Evolutionary conservation across 192 early-diverging fungal genomes (phyloP).

Genomic region (Lobosporangium transversale): DNA sequence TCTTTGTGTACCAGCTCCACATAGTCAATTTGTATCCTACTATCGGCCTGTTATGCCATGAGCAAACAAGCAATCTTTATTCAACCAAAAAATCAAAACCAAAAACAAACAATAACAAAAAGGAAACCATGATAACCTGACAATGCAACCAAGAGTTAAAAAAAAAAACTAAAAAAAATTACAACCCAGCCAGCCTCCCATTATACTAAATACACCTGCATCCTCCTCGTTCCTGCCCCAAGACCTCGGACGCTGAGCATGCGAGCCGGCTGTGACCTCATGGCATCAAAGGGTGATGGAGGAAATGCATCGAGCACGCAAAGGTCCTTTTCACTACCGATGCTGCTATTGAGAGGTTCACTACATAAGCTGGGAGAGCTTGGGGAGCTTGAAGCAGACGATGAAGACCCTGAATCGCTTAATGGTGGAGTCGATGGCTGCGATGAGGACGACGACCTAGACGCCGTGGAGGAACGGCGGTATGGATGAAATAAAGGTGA

Average conservation of each 20-base stretch:
- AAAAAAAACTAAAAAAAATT: conserved; percentile 8
- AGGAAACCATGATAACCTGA: no score
- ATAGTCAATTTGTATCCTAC: no score
- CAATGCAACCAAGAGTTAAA: conserved; percentile 1
- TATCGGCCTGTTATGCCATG: no score
- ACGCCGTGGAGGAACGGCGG: conserved; percentile 6
- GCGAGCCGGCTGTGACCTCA: conserved; percentile 23
- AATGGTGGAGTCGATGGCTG: conserved; percentile 35
- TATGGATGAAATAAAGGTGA: conserved; percentile 14
- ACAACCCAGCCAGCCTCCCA: neutral
- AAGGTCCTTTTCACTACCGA: conserved; percentile 13
- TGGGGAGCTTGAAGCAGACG: conserved; percentile 42
- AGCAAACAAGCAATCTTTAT: neutral
- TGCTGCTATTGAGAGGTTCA: neutral
- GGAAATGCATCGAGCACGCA: conserved; percentile 10
- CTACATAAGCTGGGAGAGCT: conserved; percentile 8
- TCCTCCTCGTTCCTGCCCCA: conserved; percentile 19
- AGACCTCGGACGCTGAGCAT: conserved; percentile 42
- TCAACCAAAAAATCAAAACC: neutral
- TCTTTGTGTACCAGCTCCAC: no score
- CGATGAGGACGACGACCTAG: conserved; percentile 26
- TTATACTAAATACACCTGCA: conserved; percentile 45
- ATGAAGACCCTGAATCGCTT: conserved; percentile 27
- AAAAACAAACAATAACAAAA: conserved; percentile 3
- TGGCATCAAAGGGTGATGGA: conserved; percentile 7